Evolutionary conservation across 2,329 filamentous ascomycete species (phyloP).

Genomic region (Teratosphaeria destructans): DNA sequence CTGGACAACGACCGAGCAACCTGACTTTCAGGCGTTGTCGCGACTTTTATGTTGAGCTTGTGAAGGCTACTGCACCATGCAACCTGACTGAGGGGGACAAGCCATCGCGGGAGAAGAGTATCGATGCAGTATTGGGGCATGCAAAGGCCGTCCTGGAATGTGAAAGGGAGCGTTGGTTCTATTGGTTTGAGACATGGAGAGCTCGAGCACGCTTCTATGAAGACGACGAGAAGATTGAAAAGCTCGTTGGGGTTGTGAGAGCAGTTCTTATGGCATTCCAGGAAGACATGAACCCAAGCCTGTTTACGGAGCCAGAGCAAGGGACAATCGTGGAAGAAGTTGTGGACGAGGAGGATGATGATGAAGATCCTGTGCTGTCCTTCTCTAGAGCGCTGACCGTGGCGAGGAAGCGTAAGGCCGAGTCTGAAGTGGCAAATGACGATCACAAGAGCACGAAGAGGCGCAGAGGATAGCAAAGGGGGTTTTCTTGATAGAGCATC

Average conservation of each 20-base stretch:
- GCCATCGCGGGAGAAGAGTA: background rate
- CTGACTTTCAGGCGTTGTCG: background rate
- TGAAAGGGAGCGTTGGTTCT: background rate
- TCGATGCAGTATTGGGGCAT: background rate
- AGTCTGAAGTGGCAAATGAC: background rate
- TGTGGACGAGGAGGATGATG: background rate
- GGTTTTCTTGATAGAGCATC: background rate
- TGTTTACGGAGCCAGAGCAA: background rate
- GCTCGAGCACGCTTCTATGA: background rate
- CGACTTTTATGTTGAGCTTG: background rate
- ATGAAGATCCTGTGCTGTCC: background rate
- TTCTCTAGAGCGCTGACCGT: background rate
- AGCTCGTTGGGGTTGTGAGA: background rate
- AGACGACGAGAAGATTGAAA: background rate
- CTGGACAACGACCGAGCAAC: background rate
- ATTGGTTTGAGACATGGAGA: background rate
- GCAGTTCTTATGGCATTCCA: background rate
- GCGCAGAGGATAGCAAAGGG: background rate
- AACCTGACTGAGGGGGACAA: background rate
- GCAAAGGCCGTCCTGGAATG: background rate
- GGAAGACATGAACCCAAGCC: background rate
- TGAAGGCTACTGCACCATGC: background rate
- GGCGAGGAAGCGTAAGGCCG: background rate
- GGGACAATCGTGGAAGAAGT: background rate
- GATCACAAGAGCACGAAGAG: background rate